Conservation (phyloP, 2,329 filamentous ascomycete species). For the Claviceps monticola region DNA sequence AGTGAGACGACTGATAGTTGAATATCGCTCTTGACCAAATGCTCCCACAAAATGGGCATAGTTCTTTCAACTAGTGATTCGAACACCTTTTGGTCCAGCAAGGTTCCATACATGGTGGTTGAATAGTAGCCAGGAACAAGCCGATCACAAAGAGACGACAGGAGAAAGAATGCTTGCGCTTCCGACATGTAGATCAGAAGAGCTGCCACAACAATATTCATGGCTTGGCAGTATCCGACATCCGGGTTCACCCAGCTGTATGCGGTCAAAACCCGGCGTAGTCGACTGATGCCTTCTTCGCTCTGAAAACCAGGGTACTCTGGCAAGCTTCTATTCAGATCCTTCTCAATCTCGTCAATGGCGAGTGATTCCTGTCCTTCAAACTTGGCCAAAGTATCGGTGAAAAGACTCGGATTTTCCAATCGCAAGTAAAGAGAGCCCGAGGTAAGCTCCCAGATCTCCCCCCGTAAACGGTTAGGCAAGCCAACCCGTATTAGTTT, state of each 20-base stretch:
- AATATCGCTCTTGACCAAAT: conserved; percentile 91
- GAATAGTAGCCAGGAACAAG: conserved; percentile 95
- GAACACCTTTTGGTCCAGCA: conserved; percentile 93
- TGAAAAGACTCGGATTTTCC: conserved; percentile 70
- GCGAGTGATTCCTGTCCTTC: conserved; percentile 80
- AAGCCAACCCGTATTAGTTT: conserved; percentile 92
- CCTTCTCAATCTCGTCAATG: conserved; percentile 98
- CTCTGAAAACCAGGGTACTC: conserved; percentile 97
- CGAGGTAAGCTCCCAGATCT: conserved; percentile 91
- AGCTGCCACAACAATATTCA: conserved; percentile 99
- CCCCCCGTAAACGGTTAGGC: conserved; percentile 81
- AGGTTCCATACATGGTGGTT: conserved; percentile 95
- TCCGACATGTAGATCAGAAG: conserved; percentile 98
- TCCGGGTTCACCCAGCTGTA: conserved; percentile 96
- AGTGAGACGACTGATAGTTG: conserved; percentile 94
- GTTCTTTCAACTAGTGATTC: conserved; percentile 97
- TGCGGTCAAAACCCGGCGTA: conserved; percentile 83
- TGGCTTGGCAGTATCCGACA: conserved; percentile 96
- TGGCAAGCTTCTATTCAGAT: conserved; percentile 86
- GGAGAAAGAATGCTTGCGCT: conserved; percentile 83
- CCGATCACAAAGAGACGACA: conserved; percentile 83
- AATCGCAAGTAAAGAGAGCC: conserved; percentile 81
- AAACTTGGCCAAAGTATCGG: conserved; percentile 72
- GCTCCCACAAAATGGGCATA: conserved; percentile 97
- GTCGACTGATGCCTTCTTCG: conserved; percentile 80